A percentile compares a stretch with the other conserved stretches of the same genome.
phyloP scores from a whole-genome alignment of 2,329 filamentous ascomycete species.

The Diaporthe australafricana region DNA sequence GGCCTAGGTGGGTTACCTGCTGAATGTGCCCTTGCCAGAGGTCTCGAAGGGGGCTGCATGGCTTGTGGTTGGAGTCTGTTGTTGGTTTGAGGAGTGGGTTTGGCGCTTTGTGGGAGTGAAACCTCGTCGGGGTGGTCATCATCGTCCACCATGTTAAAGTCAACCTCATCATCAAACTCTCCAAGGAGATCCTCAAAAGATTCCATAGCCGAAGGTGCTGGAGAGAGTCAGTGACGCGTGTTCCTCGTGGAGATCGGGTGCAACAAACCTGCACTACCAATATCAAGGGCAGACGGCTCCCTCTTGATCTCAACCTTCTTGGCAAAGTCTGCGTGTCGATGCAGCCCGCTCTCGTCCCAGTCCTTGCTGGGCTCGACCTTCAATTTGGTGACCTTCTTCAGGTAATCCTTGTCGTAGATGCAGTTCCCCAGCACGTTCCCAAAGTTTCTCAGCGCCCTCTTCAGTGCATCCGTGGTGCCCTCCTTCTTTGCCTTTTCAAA shows the following conservation, averaged over 20 bases:
- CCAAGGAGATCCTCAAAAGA: slow-evolving; percentile 65
- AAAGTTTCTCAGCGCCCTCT: slow-evolving; percentile 89
- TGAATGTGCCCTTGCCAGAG: slow-evolving; percentile 46
- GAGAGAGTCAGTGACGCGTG: slow-evolving; percentile 33
- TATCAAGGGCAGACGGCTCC: slow-evolving; percentile 36
- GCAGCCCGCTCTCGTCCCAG: slow-evolving; percentile 84
- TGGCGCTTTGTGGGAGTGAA: slow-evolving; percentile 60
- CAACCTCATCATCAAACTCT: slow-evolving; percentile 82
- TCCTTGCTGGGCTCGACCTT: slow-evolving; percentile 78
- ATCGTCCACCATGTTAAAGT: slow-evolving; percentile 77
- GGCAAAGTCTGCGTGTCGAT: slow-evolving; percentile 82
- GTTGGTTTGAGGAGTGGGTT: slow-evolving; percentile 44
- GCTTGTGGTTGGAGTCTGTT: slow-evolving; percentile 42
- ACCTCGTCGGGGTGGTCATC: slow-evolving; percentile 83
- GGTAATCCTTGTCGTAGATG: slow-evolving; percentile 95
- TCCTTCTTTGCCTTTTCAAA: slow-evolving; percentile 99
- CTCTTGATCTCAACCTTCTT: slow-evolving; percentile 64
- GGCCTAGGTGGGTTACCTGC: slow-evolving; percentile 45
- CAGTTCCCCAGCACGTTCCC: slow-evolving; percentile 98
- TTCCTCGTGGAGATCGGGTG: no score
- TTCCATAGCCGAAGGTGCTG: slow-evolving; percentile 46
- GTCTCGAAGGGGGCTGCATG: slow-evolving; percentile 54
- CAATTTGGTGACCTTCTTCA: slow-evolving; percentile 89
- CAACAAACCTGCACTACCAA: slow-evolving; percentile 23
- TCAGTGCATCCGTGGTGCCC: slow-evolving; percentile 93